Evolutionary conservation across 352 stramenopile genomes (phyloP).

Genomic region (Phytophthora nicotianae): DNA sequence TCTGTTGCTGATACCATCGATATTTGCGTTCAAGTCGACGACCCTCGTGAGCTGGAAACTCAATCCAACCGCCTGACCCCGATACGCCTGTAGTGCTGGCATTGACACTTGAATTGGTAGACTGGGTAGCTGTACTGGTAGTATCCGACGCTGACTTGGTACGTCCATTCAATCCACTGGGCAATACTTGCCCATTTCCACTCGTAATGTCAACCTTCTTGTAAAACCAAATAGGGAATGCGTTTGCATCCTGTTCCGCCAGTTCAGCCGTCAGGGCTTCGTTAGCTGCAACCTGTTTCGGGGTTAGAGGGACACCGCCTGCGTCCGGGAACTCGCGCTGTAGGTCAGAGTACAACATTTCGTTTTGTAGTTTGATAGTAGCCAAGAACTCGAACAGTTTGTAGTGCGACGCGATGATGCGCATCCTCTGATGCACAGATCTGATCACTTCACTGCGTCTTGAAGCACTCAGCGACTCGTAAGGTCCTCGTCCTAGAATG

Average conservation of each 20-base stretch:
- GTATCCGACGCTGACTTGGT: constrained; percentile 12
- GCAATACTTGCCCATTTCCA: constrained; percentile 38
- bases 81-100: constrained; percentile 19
- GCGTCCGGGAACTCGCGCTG: constrained; percentile 56
- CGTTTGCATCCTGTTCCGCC: constrained; percentile 53
- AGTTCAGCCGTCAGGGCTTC: constrained; percentile 46
- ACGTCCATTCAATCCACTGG: constrained; percentile 38
- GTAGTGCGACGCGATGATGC: constrained; percentile 72
- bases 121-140: constrained; percentile 8
- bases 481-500: constrained; percentile 76
- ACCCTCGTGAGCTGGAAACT: constrained; percentile 78
- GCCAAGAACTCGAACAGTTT: constrained; percentile 87
- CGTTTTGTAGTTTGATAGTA: constrained; percentile 84
- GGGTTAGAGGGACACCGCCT: constrained; percentile 51
- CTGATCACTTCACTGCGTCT: constrained; percentile 68
- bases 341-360: constrained; percentile 80
- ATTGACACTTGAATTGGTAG: constrained; percentile 10
- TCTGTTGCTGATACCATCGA: constrained; percentile 67
- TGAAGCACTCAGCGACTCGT: constrained; percentile 71
- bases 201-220: constrained; percentile 59
- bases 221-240: constrained; percentile 87
- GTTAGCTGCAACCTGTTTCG: constrained; percentile 50
- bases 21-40: constrained; percentile 72
- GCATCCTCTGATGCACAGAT: constrained; percentile 75
- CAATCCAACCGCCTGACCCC: constrained; percentile 57